Evolutionary conservation across 768 basidiomycete genomes (phyloP).

Genomic region (Tricholoma bakamatsutake): DNA sequence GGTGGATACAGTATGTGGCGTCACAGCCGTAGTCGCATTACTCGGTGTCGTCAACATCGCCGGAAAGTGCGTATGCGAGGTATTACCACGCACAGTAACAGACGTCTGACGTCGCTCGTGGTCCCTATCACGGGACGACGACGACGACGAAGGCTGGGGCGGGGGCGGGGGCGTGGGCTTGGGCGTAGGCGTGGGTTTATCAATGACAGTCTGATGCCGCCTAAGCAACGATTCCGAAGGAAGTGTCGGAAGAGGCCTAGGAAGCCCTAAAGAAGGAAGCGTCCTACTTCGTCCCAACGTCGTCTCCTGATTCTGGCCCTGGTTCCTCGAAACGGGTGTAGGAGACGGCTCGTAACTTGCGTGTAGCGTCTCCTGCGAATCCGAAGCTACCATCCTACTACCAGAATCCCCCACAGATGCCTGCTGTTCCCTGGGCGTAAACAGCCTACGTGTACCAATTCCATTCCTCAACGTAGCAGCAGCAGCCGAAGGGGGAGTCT

Average conservation of each 20-base stretch:
- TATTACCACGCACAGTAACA: conserved; percentile 33
- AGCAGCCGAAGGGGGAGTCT: conserved; percentile 18
- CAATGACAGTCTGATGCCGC: conserved; percentile 13
- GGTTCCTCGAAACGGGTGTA: conserved; percentile 32
- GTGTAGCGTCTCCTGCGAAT: conserved; percentile 39
- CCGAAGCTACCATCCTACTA: conserved; percentile 26
- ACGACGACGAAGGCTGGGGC: conserved; percentile 29
- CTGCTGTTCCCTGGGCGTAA: conserved; percentile 50
- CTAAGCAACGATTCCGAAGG: conserved; percentile 38
- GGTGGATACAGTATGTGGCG: conserved; percentile 57
- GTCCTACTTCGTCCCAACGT: conserved; percentile 37
- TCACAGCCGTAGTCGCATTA: conserved; percentile 62
- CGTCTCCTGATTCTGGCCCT: conserved; percentile 1
- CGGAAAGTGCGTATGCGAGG: conserved; percentile 38
- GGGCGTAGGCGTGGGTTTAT: conserved; percentile 8
- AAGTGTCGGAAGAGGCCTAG: conserved; percentile 52
- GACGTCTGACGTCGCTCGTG: conserved; percentile 20
- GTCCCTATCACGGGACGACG: conserved; percentile 17
- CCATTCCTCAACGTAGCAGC: background rate
- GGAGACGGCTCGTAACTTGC: conserved; percentile 36
- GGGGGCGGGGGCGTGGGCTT: conserved; percentile 2
- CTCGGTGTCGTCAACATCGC: conserved; percentile 41
- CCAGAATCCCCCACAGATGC: conserved; percentile 1
- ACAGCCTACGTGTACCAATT: conserved; percentile 39
- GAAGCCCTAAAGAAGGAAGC: conserved; percentile 46